phyloP scores from a whole-genome alignment of 192 early-diverging fungal species.

The Coemansia asiatica region DNA sequence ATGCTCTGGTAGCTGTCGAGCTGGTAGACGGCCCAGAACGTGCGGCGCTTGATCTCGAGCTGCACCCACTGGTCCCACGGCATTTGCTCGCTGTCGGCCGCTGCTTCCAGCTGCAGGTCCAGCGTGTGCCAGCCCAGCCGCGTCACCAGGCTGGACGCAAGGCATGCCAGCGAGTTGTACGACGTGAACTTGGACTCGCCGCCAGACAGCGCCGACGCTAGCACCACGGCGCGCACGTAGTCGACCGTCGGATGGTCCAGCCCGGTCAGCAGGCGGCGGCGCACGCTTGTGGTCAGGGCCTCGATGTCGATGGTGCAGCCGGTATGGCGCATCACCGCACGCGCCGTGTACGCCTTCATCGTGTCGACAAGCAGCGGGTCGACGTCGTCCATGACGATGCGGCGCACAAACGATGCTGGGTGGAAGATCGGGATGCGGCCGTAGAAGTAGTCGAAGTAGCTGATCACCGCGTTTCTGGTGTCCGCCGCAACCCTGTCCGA shows the following conservation, averaged over 20 bases:
- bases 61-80: slow-evolving; percentile 42
- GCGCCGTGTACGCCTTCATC: slow-evolving; percentile 43
- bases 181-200: slow-evolving; percentile 40
- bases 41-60: slow-evolving; percentile 43
- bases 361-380: slow-evolving; percentile 43
- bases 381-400: slow-evolving; percentile 33
- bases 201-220: slow-evolving; percentile 36
- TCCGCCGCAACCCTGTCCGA: slow-evolving; percentile 28
- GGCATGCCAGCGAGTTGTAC: slow-evolving; percentile 47
- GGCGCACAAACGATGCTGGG: slow-evolving; percentile 46
- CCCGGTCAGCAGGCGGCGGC: slow-evolving; percentile 34
- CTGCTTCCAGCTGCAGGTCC: slow-evolving; percentile 26
- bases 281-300: slow-evolving; percentile 24
- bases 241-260: slow-evolving; percentile 44
- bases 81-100: slow-evolving; percentile 3
- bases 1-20: slow-evolving; percentile 50
- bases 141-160: slow-evolving; percentile 46
- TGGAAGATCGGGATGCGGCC: slow-evolving; percentile 50
- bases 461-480: slow-evolving; percentile 34
- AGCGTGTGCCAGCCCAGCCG: slow-evolving; percentile 52
- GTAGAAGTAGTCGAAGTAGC: slow-evolving; percentile 51
- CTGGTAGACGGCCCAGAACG: slow-evolving; percentile 55
- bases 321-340: slow-evolving; percentile 25
- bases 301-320: slow-evolving; percentile 31
- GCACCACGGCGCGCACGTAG: slow-evolving; percentile 48